A percentile compares a stretch with the other conserved stretches of the same genome.
Conservation (phyloP, 805 yeast genomes). For the Yamadazyma tumulicola region DNA sequence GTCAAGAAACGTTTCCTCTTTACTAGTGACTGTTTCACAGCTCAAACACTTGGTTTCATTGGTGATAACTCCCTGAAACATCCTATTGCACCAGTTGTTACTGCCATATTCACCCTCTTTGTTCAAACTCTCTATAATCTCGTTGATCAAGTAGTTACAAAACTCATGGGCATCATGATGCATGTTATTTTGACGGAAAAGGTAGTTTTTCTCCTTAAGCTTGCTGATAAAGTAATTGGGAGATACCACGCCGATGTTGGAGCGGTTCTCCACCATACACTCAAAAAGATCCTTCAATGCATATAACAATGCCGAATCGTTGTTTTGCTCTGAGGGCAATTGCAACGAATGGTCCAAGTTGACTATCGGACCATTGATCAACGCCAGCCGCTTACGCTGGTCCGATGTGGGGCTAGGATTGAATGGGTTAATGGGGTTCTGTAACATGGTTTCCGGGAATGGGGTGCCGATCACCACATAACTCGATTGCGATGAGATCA, state of each 20-base stretch:
- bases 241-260: slow-evolving; percentile 78
- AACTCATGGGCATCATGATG: slow-evolving; percentile 99
- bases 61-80: slow-evolving; percentile 82
- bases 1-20: slow-evolving; percentile 86
- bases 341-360: slow-evolving; percentile 70
- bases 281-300: slow-evolving; percentile 85
- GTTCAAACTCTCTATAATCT: slow-evolving; percentile 56
- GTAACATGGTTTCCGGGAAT: slow-evolving; percentile 32
- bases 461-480: slow-evolving; percentile 41
- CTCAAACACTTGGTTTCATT: slow-evolving; percentile 87
- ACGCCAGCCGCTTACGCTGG: slow-evolving; percentile 72
- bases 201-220: slow-evolving; percentile 74
- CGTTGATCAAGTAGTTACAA: slow-evolving; percentile 78
- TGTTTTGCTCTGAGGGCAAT: slow-evolving; percentile 30
- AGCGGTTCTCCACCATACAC: slow-evolving; percentile 66
- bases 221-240: slow-evolving; percentile 72
- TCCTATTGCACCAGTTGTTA: slow-evolving; percentile 55
- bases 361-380: slow-evolving; percentile 76
- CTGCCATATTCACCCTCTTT: slow-evolving; percentile 23
- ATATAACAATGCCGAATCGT: slow-evolving; percentile 38
- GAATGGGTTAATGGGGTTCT: slow-evolving; percentile 36
- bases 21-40: slow-evolving; percentile 77
- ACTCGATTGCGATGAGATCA: slow-evolving; percentile 24
- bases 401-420: slow-evolving; percentile 52
- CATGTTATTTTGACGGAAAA: slow-evolving; percentile 82